Conservation (phyloP, 31 red algal genomes). For the Odonthalia washingtoniensis region DNA sequence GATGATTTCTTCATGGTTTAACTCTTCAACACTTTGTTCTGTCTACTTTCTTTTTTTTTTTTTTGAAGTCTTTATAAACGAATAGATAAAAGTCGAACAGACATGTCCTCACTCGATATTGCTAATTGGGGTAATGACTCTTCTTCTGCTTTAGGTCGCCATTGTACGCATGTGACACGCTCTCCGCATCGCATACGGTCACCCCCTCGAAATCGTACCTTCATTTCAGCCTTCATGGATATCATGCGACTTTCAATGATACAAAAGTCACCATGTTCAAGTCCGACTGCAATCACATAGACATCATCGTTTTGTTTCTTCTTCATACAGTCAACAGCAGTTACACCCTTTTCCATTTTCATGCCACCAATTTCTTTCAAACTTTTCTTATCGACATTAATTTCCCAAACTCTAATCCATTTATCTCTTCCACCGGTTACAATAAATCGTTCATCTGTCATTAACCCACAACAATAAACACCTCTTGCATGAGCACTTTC, state of each 20-base stretch:
- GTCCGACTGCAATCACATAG: conserved; percentile 47
- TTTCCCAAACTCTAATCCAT: conserved; percentile 49
- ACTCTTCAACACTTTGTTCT: too few relatives aligned
- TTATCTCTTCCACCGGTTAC: conserved; percentile 77
- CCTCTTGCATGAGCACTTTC: conserved; percentile 66
- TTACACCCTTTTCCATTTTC: conserved; percentile 62
- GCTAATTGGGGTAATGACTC: conserved; percentile 18
- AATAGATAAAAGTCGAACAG: conserved; percentile 60
- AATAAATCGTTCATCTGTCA: conserved; percentile 43
- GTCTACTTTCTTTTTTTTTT: too few relatives aligned
- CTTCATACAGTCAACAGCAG: conserved; percentile 56
- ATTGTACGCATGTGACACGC: conserved; percentile 55
- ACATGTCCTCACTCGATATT: conserved; percentile 65
- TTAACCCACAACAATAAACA: conserved; percentile 62
- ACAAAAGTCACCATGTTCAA: conserved; percentile 55
- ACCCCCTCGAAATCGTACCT: not conserved
- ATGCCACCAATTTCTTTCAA: conserved; percentile 53
- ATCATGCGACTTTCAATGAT: not conserved
- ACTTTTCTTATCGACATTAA: not conserved
- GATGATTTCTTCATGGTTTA: conserved; percentile 75
- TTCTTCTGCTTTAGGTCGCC: conserved; percentile 46
- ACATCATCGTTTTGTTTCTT: not conserved
- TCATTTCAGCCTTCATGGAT: not conserved
- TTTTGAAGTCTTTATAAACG: too few relatives aligned
- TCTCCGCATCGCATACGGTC: conserved; percentile 53